Base-by-base conservation (phyloP, 1,284 basidiomycete genomes). In the Cryptococcus sp. region DNA sequence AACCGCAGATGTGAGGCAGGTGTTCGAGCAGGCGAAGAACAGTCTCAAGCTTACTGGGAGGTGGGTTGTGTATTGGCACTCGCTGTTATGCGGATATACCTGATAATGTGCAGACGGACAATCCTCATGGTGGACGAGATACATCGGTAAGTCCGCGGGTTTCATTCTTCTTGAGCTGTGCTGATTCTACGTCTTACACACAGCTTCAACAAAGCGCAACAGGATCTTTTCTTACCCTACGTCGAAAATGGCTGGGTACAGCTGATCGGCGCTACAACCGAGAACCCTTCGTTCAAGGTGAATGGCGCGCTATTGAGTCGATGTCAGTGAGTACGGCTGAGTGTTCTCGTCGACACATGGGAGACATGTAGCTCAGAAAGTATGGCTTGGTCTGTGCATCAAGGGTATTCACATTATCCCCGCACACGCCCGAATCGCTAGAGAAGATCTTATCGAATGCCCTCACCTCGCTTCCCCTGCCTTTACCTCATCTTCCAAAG, bases 201-300 rank as follows among this genome's bases (percentile, higher is more conserved):
- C 30, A 71, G 78, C n/a, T 81, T 93, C 71, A 91, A 87, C 68
- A 89, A 86, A 66, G 82, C 88, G 3, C 90, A 93, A 71, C 92
- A 90, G 84, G 88, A 91, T 68, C 82, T 90, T 11, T 90, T 91
- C 75, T 80, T 92, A 13, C 90, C 90, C 0, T 90, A 85, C 63
- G 82, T 92, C 5, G 90, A 93, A 70, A 85, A 85, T 62, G 90
- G 90, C 2, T 84, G 85, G 64, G 84, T 92, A 22, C 88, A 88
- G 82, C 80, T 94, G 39, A 85, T 95, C 61, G 90, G 90, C 17
- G 91, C 92, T 1, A 95, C 92, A 3, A 95, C 92, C 0, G 92
- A 95, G 75, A 95, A 95, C 69, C 92, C 92, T 0, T 91, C 89
- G 1, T 95, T 94, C 80, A 90, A 88, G 66, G 77, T 91, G 45